Base-by-base conservation (phyloP, 192 early-diverging fungal genomes). In the Linderina pennispora region DNA sequence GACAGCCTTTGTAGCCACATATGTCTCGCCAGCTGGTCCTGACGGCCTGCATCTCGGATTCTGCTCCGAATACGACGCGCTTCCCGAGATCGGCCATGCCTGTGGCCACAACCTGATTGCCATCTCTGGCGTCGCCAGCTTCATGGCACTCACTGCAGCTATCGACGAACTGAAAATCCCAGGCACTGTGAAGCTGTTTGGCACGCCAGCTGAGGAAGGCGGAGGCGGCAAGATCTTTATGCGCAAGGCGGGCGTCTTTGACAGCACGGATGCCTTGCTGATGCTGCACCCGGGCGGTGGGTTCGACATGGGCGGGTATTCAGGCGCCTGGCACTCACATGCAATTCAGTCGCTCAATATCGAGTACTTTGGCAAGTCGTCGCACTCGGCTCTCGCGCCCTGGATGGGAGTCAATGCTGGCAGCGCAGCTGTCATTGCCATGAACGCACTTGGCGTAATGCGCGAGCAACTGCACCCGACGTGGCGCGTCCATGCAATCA, bases 241-340 rank as follows among this genome's bases (percentile, higher is more conserved):
- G 50, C 72, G 84, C 23, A 48, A 87, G 23, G 55, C 65, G 6
- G 82, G 85, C 1, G 82, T 81, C 4, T 90, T 90, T 65, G 28
- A 85, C 21, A 74, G 76, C 50, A 55, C 80, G 22, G 86, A 88
- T 47, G 61, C 82, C 6, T 79, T 85, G 46, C 55, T 93, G 66
- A 93, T 93, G 88, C 55, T 82, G 26, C 90, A 93, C 67, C 89
- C 90, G n/a, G 54, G 77, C 11, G 24, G 55, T 63, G 77, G 65
- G 28, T 52, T 68, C 43, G n/a, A n/a, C n/a, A n/a, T n/a, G n/a
- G n/a, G n/a, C n/a, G n/a, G n/a, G n/a, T n/a, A n/a, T n/a, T 33
- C 48, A 16, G 74, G 81, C 48, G 34, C 65, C 39, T 62, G 77
- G 40, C 79, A 50, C 21, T 77, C 59, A 36, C 43, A 23, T 53